These are phyloP conservation scores for Volvox africanus DNA, from an alignment of 139 green algal species.

Conservation along the genomic window DNA sequence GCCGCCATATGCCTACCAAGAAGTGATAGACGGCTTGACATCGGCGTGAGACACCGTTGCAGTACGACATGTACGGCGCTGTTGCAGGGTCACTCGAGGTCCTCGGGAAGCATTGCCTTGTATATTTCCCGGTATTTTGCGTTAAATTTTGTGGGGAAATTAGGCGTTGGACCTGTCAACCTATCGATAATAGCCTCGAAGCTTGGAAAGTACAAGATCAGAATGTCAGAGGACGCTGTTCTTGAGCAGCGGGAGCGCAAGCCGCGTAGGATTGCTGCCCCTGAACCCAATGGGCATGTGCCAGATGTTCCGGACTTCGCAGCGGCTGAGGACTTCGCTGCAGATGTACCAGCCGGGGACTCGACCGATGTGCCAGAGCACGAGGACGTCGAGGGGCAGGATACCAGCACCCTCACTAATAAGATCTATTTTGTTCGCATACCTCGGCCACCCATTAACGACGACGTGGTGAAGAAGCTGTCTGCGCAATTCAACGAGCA, in stretches of 20 bases:
- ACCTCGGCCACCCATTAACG: constrained; percentile 58
- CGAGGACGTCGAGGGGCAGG: constrained; percentile 20
- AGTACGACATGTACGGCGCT: too few species aligned
- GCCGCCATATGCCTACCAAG: too few species aligned
- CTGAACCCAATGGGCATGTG: constrained; percentile 19
- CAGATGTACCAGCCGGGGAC: constrained; percentile 14
- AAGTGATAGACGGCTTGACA: too few species aligned
- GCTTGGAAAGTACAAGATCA: not conserved
- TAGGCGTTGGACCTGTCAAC: too few species aligned
- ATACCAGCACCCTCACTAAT: not conserved
- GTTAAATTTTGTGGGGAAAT: too few species aligned
- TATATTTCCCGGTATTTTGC: too few species aligned
- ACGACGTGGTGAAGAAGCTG: constrained; percentile 58
- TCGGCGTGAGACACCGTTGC: too few species aligned
- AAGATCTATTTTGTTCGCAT: constrained; percentile 67
- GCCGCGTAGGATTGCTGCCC: not conserved
- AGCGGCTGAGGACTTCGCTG: constrained; percentile 23
- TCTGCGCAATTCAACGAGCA: constrained; percentile 56
- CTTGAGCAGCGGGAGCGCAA: constrained; percentile 44
- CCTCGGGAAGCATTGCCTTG: too few species aligned
- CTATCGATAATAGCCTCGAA: too few species aligned
- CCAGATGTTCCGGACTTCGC: constrained; percentile 30
- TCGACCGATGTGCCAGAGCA: constrained; percentile 35
- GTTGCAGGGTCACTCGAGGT: too few species aligned
- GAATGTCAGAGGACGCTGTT: constrained; percentile 21